phyloP scores from a whole-genome alignment of 129 eudicot genomes.

The Heracleum sosnowskyi region DNA sequence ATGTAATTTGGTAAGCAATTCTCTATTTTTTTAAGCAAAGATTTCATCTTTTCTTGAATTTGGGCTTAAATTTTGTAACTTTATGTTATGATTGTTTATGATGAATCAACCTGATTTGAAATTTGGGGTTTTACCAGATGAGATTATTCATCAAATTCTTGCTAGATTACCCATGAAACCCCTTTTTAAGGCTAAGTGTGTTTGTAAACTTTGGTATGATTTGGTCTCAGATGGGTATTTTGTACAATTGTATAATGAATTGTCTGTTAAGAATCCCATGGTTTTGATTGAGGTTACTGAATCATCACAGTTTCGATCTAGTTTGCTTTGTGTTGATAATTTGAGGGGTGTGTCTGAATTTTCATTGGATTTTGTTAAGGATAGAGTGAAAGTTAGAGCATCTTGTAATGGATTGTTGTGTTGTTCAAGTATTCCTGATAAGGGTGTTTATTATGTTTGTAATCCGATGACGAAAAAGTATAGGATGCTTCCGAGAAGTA shows the following conservation, averaged over 20 bases:
- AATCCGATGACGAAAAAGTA: constrained; percentile 78
- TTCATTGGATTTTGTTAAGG: constrained; percentile 62
- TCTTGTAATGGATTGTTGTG: constrained; percentile 84
- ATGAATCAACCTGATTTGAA: constrained; percentile 38
- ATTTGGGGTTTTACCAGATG: constrained; percentile 67
- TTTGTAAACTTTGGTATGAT: constrained; percentile 66
- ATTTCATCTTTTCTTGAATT: not conserved
- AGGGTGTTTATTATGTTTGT: constrained; percentile 81
- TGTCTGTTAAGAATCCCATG: constrained; percentile 52
- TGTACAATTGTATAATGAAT: constrained; percentile 33
- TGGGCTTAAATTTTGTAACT: constrained; percentile 8
- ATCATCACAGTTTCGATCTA: constrained; percentile 44
- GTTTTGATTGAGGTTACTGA: constrained; percentile 52
- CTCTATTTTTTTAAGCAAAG: not conserved
- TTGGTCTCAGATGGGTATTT: constrained; percentile 56
- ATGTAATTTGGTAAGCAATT: not conserved
- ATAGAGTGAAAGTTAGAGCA: constrained; percentile 74
- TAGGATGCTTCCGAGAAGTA: constrained; percentile 63
- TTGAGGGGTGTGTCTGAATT: constrained; percentile 63
- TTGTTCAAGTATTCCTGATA: constrained; percentile 82
- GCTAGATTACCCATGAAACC: constrained; percentile 72
- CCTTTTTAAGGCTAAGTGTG: constrained; percentile 59
- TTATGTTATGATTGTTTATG: not conserved
- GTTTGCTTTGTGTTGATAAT: constrained; percentile 62
- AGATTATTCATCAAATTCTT: constrained; percentile 59